phyloP scores from a whole-genome alignment of 1,284 basidiomycete species.

The Anthracocystis walkeri region DNA sequence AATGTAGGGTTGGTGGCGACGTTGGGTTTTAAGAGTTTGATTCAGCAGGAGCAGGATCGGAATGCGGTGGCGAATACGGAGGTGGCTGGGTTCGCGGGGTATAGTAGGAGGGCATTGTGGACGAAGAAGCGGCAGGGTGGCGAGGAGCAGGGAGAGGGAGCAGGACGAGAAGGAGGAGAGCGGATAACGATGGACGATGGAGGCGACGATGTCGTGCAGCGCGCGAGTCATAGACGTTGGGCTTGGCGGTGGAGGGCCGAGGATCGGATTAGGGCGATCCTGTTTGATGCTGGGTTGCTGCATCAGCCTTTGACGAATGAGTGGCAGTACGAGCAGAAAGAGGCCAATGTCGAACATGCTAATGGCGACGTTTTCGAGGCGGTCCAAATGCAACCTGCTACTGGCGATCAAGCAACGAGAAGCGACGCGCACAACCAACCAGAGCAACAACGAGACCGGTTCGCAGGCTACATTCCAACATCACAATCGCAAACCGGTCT shows the following conservation, averaged over 20 bases:
- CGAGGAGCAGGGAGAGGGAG: slow-evolving; percentile 1
- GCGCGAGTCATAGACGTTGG: slow-evolving; percentile 26
- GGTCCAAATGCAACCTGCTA: not conserved
- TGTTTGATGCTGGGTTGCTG: slow-evolving; percentile 35
- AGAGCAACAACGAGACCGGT: slow-evolving; percentile 20
- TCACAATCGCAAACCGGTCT: slow-evolving; percentile 33
- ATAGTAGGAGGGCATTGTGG: slow-evolving; percentile 15
- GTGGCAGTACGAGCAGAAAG: slow-evolving; percentile 12
- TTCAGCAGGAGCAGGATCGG: slow-evolving; percentile 27
- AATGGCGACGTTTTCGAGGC: slow-evolving; percentile 1
- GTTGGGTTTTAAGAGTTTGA: slow-evolving; percentile 23
- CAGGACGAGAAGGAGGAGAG: not conserved
- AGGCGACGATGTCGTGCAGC: slow-evolving; percentile 22
- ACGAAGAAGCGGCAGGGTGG: slow-evolving; percentile 2
- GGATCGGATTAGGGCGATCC: slow-evolving; percentile 42
- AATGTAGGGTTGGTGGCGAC: slow-evolving; percentile 29
- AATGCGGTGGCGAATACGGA: slow-evolving; percentile 14
- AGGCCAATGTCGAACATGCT: not conserved
- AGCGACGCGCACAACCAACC: slow-evolving; percentile 1
- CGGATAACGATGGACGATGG: slow-evolving; percentile 8
- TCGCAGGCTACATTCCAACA: not conserved
- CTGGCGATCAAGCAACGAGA: not conserved
- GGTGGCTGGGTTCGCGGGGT: slow-evolving; percentile 16
- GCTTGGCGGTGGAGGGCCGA: slow-evolving; percentile 46
- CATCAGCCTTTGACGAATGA: slow-evolving; percentile 15